Conservation (phyloP, 331 rosid genomes). For the Arachis monticola region DNA sequence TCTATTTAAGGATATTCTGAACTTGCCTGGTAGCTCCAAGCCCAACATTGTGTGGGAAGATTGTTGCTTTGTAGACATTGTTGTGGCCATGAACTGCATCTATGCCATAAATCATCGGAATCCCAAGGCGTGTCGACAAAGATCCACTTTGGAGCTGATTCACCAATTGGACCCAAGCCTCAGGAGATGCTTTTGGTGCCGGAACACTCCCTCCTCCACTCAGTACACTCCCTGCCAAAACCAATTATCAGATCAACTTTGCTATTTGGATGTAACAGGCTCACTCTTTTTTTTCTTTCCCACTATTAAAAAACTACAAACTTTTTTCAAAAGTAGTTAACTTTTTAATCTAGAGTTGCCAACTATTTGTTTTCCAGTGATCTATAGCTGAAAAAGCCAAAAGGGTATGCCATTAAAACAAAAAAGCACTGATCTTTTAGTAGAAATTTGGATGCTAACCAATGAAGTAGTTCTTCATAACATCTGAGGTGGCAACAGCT, state of each 20-base stretch:
- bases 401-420: not conserved
- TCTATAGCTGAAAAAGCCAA: not conserved
- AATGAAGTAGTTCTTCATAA: slow-evolving; percentile 58
- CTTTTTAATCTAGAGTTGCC: too few relatives aligned
- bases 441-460: slow-evolving; percentile 45
- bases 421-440: not conserved
- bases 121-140: slow-evolving; percentile 80
- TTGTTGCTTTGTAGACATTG: slow-evolving; percentile 72
- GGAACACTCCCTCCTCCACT: slow-evolving; percentile 92
- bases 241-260: slow-evolving; percentile 6
- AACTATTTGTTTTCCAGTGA: too few relatives aligned
- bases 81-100: slow-evolving; percentile 91
- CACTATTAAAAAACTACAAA: too few relatives aligned
- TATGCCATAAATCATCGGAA: slow-evolving; percentile 89
- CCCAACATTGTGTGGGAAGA: slow-evolving; percentile 83
- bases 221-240: slow-evolving; percentile 65
- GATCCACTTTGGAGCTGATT: slow-evolving; percentile 71
- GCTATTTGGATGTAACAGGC: too few relatives aligned
- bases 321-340: too few relatives aligned
- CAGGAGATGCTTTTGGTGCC: slow-evolving; percentile 59
- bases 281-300: too few relatives aligned
- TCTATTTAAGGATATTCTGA: not conserved
- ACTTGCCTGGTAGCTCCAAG: slow-evolving; percentile 76
- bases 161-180: slow-evolving; percentile 70
- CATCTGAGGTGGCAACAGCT: slow-evolving; percentile 50